Percentiles rank a stretch among this genome's conserved stretches.
Evolutionary conservation across 208 protist species (phyloP).

Genomic region (Zelonia costaricensis): DNA sequence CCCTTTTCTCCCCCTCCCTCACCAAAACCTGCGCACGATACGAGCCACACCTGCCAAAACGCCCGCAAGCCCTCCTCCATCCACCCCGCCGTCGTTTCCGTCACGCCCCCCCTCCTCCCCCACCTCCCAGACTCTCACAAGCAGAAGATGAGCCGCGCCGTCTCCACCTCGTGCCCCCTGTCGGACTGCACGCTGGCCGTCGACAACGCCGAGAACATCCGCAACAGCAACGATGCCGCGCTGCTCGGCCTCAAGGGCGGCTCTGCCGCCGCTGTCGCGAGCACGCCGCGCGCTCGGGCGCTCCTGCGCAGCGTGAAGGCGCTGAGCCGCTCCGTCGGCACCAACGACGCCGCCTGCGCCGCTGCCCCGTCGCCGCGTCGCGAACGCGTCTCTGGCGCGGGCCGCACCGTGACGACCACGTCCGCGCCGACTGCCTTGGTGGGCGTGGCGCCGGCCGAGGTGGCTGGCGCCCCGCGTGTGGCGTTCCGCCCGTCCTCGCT

Average conservation of each 20-base stretch:
- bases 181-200: slow-evolving; percentile 76
- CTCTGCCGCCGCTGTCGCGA: not conserved
- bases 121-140: not conserved
- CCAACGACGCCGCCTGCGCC: not conserved
- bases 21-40: no score
- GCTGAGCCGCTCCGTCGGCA: not conserved
- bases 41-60: no score
- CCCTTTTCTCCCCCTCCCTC: no score
- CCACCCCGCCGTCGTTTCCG: not conserved
- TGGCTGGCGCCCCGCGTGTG: not conserved
- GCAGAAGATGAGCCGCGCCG: slow-evolving; percentile 19
- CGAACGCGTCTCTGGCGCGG: not conserved
- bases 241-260: slow-evolving; percentile 7
- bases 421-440: not conserved
- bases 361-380: slow-evolving; percentile 6
- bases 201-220: slow-evolving; percentile 83
- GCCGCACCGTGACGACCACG: not conserved
- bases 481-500: slow-evolving; percentile 7
- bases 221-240: slow-evolving; percentile 16
- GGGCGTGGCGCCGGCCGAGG: not conserved
- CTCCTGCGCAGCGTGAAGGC: slow-evolving; percentile 12
- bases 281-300: slow-evolving; percentile 10
- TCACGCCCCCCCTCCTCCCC: not conserved
- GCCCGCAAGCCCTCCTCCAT: no score
- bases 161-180: slow-evolving; percentile 33